A percentile compares a stretch with the other conserved stretches of the same genome.
Evolutionary conservation across 495 filamentous ascomycete genomes (phyloP).

Genomic region (Letharia lupina): DNA sequence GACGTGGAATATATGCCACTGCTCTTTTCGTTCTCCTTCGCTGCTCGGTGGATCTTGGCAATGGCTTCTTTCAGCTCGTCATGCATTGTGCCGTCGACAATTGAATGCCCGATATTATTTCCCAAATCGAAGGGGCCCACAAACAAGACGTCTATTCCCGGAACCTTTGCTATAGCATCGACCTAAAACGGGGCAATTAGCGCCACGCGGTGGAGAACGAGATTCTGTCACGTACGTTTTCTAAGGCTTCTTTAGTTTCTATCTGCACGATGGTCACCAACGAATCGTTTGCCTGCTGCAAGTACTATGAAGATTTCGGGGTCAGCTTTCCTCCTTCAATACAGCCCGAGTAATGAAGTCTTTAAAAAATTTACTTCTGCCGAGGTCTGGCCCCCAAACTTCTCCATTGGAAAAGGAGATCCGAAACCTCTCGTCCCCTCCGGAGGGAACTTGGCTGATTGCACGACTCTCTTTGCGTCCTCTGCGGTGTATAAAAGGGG

Average conservation of each 20-base stretch:
- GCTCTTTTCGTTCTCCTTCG: constrained; percentile 55
- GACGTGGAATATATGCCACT: constrained; percentile 62
- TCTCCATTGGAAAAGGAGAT: constrained; percentile 56
- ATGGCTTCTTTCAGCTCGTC: constrained; percentile 59
- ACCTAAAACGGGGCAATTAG: constrained; percentile 29
- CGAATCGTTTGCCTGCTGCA: constrained; percentile 63
- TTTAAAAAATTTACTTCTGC: constrained; percentile 31
- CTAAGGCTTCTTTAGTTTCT: constrained; percentile 66
- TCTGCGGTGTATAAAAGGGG: constrained; percentile 58
- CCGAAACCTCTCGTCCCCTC: constrained; percentile 52
- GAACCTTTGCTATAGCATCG: constrained; percentile 61
- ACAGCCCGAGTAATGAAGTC: background rate
- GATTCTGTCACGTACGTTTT: constrained; percentile 34
- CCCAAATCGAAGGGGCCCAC: constrained; percentile 73
- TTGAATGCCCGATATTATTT: constrained; percentile 65
- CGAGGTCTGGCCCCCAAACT: constrained; percentile 44
- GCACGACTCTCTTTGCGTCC: constrained; percentile 51
- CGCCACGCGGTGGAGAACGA: background rate
- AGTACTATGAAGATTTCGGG: constrained; percentile 36
- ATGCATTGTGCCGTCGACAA: constrained; percentile 52
- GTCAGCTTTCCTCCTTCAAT: background rate
- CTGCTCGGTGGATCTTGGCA: constrained; percentile 49
- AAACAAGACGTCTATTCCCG: constrained; percentile 66
- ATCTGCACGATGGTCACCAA: constrained; percentile 73
- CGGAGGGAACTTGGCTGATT: constrained; percentile 57